Conservation (phyloP, 805 yeast genomes). For the Barnettozyma populi region DNA sequence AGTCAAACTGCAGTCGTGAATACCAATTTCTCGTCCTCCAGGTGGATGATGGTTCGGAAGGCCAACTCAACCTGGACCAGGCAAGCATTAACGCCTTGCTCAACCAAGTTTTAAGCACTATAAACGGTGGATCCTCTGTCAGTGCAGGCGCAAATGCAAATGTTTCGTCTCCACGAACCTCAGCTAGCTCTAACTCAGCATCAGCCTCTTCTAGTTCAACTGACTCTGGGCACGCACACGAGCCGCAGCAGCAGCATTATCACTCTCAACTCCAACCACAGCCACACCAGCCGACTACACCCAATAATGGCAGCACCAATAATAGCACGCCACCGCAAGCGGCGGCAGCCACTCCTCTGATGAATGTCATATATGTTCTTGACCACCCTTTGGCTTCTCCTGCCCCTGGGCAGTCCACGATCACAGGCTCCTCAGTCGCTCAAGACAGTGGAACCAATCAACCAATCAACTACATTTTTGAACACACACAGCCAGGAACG, state of each 20-base stretch:
- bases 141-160: background rate
- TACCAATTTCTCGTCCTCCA: background rate
- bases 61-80: background rate
- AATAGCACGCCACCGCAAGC: background rate
- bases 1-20: background rate
- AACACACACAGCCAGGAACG: background rate
- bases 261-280: background rate
- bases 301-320: background rate
- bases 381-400: background rate
- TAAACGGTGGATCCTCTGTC: background rate
- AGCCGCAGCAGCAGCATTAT: background rate
- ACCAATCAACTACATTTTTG: background rate
- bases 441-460: background rate
- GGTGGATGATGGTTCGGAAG: background rate
- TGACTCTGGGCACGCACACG: background rate
- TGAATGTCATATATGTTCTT: background rate
- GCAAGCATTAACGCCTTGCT: slow-evolving; percentile 1
- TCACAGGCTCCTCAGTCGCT: background rate
- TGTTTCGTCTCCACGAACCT: background rate
- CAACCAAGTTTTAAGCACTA: background rate
- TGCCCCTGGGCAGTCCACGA: background rate
- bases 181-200: background rate
- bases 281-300: background rate
- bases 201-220: background rate
- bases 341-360: background rate